Percentiles rank a stretch among this genome's conserved stretches.
Evolutionary conservation across 1,139 yeast genomes (phyloP).

Genomic region (Pichia inconspicua): DNA sequence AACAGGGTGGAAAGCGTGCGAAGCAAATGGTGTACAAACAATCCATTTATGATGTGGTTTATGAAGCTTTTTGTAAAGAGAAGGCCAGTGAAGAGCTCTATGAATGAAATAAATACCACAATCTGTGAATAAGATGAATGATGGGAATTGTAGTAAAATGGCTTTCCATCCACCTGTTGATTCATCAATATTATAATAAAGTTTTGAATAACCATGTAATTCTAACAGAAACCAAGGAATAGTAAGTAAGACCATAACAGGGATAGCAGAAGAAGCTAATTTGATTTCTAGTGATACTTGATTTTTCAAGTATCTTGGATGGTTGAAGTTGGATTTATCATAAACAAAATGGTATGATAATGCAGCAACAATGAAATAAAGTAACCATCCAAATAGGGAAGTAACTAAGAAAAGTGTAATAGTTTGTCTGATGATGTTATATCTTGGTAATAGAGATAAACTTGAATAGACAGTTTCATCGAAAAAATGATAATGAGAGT

Average conservation of each 20-base stretch:
- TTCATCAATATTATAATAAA: slow-evolving; percentile 60
- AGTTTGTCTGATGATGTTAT: slow-evolving; percentile 63
- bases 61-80: slow-evolving; percentile 76
- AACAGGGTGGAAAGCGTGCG: slow-evolving; percentile 97
- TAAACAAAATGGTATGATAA: slow-evolving; percentile 69
- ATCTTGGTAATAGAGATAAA: slow-evolving; percentile 60
- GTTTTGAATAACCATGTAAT: slow-evolving; percentile 70
- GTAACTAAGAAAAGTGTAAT: slow-evolving; percentile 64
- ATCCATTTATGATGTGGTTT: slow-evolving; percentile 99
- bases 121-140: slow-evolving; percentile 86
- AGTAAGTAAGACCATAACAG: slow-evolving; percentile 78
- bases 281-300: slow-evolving; percentile 78
- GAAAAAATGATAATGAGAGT: slow-evolving; percentile 38
- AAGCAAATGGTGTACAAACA: slow-evolving; percentile 96
- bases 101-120: slow-evolving; percentile 87
- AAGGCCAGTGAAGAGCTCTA: slow-evolving; percentile 88
- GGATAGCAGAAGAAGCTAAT: slow-evolving; percentile 75
- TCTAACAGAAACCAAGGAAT: slow-evolving; percentile 85
- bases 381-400: slow-evolving; percentile 73
- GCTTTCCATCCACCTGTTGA: slow-evolving; percentile 66
- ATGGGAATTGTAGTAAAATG: slow-evolving; percentile 57
- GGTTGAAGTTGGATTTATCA: slow-evolving; percentile 85
- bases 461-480: slow-evolving; percentile 46
- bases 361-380: slow-evolving; percentile 71
- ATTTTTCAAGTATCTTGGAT: slow-evolving; percentile 90